Evolutionary conservation across 768 basidiomycete genomes (phyloP), one percentile per base, ranked within the genome.

Genomic region (Lentinus tigrinus): DNA sequence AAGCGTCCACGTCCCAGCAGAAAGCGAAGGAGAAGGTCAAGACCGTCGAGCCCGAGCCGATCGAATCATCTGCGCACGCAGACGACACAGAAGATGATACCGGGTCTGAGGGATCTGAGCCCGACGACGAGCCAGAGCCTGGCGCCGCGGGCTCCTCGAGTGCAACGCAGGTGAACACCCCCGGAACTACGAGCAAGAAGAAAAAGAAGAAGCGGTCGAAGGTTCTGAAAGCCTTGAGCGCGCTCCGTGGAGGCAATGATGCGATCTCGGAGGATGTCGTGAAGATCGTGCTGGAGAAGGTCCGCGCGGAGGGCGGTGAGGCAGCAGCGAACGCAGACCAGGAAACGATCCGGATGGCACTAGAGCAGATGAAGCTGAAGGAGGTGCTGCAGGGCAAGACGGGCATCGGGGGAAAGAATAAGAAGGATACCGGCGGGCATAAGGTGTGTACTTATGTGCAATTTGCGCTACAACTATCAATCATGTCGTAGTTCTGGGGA

Each of bases 141-240:
- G 53, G 21, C 6, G 43, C 48, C 27, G 52, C 50, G 27, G 58
- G 54, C 43, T 23, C 43, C 23, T 49, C 64, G 19, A 56, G 63
- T 13, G 49, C 55, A 11, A 57, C 62, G 6, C 62, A 69, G 38
- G 63, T 67, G 9, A 62, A 70, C 23, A 70, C 70, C 3, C 66
- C 73, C 13, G 69, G 73, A 8, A 68, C 75, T 14, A 67, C 81
- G 4, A 79, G 81, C 36, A 88, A 89, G 75, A 93, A 91, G 78
- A 94, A 91, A 73, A 93, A 94, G 77, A 94, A 93, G 80, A 93
- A 91, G 74, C 89, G 85, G 71, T 85, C 88, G 3, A 93, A 89
- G 69, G 82, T 76, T 23, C 70, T 78, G 56, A 87, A 78, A 60
- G 75, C 75, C 4, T 67, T 85, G 39, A 78, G 78, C 66, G 76